A percentile compares a stretch with the other conserved stretches of the same genome.
Conservation (phyloP, 495 filamentous ascomycete species). For the Amphirosellinia nigrospora region DNA sequence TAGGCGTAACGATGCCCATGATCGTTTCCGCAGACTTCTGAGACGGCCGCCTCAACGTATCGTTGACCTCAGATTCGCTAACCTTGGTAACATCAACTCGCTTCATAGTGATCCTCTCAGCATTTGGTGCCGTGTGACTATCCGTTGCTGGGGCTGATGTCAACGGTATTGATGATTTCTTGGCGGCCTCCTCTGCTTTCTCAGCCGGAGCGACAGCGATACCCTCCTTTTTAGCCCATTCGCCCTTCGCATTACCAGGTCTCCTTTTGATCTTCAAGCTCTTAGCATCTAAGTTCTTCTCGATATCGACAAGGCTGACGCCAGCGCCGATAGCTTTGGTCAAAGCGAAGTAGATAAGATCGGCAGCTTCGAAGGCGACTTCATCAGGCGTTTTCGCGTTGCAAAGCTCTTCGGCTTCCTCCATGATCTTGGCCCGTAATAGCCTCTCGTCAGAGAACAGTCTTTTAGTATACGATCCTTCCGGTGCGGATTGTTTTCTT, state of each 20-base stretch:
- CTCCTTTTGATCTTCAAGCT: slow-evolving; percentile 90
- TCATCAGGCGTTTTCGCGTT: slow-evolving; percentile 80
- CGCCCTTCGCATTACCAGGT: slow-evolving; percentile 90
- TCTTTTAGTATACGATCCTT: slow-evolving; percentile 90
- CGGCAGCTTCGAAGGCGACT: slow-evolving; percentile 90
- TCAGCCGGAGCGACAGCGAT: slow-evolving; percentile 52
- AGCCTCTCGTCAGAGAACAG: slow-evolving; percentile 91
- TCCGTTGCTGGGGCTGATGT: slow-evolving; percentile 33
- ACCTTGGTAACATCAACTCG: slow-evolving; percentile 71
- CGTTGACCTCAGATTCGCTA: slow-evolving; percentile 64
- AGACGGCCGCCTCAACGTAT: slow-evolving; percentile 82
- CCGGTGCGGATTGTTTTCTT: slow-evolving; percentile 80
- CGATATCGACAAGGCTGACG: slow-evolving; percentile 84
- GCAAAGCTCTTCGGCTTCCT: slow-evolving; percentile 95
- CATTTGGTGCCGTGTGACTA: slow-evolving; percentile 55
- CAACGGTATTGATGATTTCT: slow-evolving; percentile 28
- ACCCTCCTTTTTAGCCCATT: slow-evolving; percentile 83
- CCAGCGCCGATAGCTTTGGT: slow-evolving; percentile 85
- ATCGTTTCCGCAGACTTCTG: slow-evolving; percentile 91
- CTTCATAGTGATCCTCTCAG: slow-evolving; percentile 80
- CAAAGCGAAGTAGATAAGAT: slow-evolving; percentile 93
- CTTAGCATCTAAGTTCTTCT: slow-evolving; percentile 91
- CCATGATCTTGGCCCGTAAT: slow-evolving; percentile 93
- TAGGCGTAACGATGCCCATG: slow-evolving; percentile 86
- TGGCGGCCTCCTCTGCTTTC: slow-evolving; percentile 49